Evolutionary conservation across 129 eudicot genomes (phyloP).

Genomic region (Escallonia rubra): DNA sequence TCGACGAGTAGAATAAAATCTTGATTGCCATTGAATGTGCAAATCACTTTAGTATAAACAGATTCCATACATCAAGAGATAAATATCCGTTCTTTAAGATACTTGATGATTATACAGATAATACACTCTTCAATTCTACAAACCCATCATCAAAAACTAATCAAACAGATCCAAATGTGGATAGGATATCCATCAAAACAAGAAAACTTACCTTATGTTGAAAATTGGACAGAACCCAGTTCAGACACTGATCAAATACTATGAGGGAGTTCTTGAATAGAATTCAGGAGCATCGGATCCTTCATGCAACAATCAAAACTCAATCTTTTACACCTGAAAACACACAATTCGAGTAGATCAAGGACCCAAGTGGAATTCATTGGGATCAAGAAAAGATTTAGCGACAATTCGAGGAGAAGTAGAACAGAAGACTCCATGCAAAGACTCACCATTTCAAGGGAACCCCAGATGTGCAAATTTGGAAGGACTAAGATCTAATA

Average conservation of each 20-base stretch:
- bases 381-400: slow-evolving; percentile 13
- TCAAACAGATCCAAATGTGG: slow-evolving; percentile 44
- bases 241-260: slow-evolving; percentile 32
- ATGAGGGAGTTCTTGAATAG: slow-evolving; percentile 24
- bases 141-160: slow-evolving; percentile 12
- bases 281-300: slow-evolving; percentile 50
- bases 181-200: slow-evolving; percentile 22
- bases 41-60: slow-evolving; percentile 3
- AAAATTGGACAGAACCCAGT: slow-evolving; percentile 35
- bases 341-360: slow-evolving; percentile 33
- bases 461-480: slow-evolving; percentile 29
- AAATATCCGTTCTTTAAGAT: not conserved
- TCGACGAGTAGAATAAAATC: not conserved
- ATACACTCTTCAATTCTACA: slow-evolving; percentile 7
- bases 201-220: slow-evolving; percentile 40
- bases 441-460: slow-evolving; percentile 48
- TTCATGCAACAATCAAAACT: slow-evolving; percentile 24
- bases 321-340: slow-evolving; percentile 36
- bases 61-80: slow-evolving; percentile 8
- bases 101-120: slow-evolving; percentile 1
- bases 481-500: slow-evolving; percentile 52
- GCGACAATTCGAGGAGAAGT: not conserved
- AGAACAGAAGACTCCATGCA: slow-evolving; percentile 2
- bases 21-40: not conserved
- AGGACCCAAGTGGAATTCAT: slow-evolving; percentile 19